Evolutionary conservation across 78 protist species (phyloP), one percentile per base, ranked within the genome.

Genomic region (Dictyostelium purpureum): DNA sequence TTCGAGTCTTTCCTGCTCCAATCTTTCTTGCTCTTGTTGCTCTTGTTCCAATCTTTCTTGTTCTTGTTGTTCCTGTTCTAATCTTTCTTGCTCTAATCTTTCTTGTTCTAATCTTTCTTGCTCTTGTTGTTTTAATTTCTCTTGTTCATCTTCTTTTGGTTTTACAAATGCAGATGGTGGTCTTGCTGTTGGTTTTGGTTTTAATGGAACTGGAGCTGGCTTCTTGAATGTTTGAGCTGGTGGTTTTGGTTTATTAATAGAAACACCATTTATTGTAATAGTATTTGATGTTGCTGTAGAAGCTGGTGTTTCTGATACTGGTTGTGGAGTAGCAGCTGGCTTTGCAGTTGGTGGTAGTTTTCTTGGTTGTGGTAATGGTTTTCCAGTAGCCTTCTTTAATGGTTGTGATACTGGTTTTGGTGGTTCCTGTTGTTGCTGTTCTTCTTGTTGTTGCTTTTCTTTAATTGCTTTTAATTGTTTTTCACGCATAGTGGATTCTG

Each of bases 401-500:
- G 76, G 76, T 38, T 6, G 26, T 19, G 76, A 12, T 3, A 24
- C 40, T 69, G 76, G 76, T 40, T 35, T 38, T 38, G 76, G 51
- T 40, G 52, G 76, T 35, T 28, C 49, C 40, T 31, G 71, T 3
- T 31, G 73, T 14, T 33, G 75, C 2, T 35, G 76, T 43, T 31
- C 40, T 21, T 79, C 61, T 79, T 61, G 57, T 33, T 4, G 11
- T 4, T 78, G 57, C 40, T 81, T 69, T 54, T 81, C 89, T n/a
- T 12, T 33, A 52, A 49, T 40, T 28, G 57, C 31, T 37, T 85
- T 66, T 11, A 85, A 35, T 38, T 70, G 90, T 42, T 71, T 82
- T 14, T 82, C 90, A 47, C 90, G 75, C 16, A 59, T 45, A 0
- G 69, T 73, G 16, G 26, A 21, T 57, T 85, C 92, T 1, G 69